Percentiles rank a stretch among this genome's conserved stretches.
Conservation (phyloP, 352 stramenopile genomes). For the Phytopythium vexans region DNA sequence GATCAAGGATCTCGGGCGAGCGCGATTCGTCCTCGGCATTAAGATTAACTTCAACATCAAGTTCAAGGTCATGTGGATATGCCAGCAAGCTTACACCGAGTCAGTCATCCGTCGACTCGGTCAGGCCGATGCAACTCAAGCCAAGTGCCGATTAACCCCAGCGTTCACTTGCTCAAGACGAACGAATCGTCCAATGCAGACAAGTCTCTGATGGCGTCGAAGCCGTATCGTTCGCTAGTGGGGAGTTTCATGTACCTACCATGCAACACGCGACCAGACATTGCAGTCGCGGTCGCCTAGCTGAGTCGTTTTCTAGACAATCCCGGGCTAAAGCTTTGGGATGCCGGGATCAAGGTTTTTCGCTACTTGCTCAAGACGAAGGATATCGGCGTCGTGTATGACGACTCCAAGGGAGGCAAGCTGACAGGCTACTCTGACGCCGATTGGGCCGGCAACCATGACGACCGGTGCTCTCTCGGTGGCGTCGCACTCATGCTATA, state of each 20-base stretch:
- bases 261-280: slow-evolving; percentile 16
- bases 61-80: neutral
- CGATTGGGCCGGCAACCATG: slow-evolving; percentile 13
- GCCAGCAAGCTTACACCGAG: slow-evolving; percentile 6
- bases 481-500: slow-evolving; percentile 13
- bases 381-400: slow-evolving; percentile 9
- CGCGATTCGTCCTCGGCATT: slow-evolving; percentile 21
- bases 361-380: slow-evolving; percentile 15
- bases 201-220: slow-evolving; percentile 4
- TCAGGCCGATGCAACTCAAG: slow-evolving; percentile 12
- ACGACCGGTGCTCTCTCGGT: slow-evolving; percentile 15
- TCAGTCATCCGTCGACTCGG: slow-evolving; percentile 9
- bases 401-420: neutral
- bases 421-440: slow-evolving; percentile 14
- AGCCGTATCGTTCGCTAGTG: slow-evolving; percentile 13
- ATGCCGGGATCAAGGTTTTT: slow-evolving; percentile 12
- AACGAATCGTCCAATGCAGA: slow-evolving; percentile 4
- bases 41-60: slow-evolving; percentile 15
- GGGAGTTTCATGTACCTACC: slow-evolving; percentile 18
- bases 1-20: slow-evolving; percentile 12
- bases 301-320: slow-evolving; percentile 21
- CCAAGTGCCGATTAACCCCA: slow-evolving; percentile 5
- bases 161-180: slow-evolving; percentile 2
- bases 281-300: slow-evolving; percentile 11
- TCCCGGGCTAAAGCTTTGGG: slow-evolving; percentile 12